These are phyloP conservation scores for Colletotrichum sp. DNA, from an alignment of 2,329 filamentous ascomycete genomes.

Conservation along the genomic window DNA sequence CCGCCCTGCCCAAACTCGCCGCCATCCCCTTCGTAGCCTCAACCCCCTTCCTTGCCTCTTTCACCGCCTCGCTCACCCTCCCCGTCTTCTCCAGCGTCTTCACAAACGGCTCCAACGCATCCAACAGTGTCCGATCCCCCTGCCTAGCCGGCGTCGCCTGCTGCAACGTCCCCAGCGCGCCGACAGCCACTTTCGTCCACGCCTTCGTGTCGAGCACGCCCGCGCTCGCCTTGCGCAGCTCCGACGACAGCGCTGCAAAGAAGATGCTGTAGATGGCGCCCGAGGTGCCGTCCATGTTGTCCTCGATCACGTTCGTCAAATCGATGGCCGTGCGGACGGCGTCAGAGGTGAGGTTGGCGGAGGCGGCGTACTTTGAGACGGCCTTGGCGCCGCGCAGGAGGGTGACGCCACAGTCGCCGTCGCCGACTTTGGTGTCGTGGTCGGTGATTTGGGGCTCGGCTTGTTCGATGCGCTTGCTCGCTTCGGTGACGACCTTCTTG, in stretches of 20 bases:
- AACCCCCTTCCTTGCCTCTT: conserved; percentile 67
- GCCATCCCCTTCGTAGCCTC: conserved; percentile 77
- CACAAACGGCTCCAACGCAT: conserved; percentile 74
- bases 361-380: conserved; percentile 61
- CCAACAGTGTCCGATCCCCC: conserved; percentile 75
- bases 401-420: conserved; percentile 38
- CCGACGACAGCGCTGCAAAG: conserved; percentile 67
- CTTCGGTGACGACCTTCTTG: conserved; percentile 4
- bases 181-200: background rate
- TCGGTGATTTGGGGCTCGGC: conserved; percentile 34
- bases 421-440: conserved; percentile 36
- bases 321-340: conserved; percentile 41
- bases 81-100: conserved; percentile 58
- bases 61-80: conserved; percentile 51
- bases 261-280: conserved; percentile 81
- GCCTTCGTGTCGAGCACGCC: background rate
- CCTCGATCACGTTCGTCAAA: conserved; percentile 59
- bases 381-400: conserved; percentile 57
- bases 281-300: conserved; percentile 76
- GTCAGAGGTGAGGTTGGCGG: conserved; percentile 43
- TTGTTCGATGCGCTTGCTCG: conserved; percentile 40
- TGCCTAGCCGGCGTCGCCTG: conserved; percentile 73
- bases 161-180: conserved; percentile 24
- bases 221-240: background rate
- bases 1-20: conserved; percentile 73